These are phyloP conservation scores for Teratosphaeria zuluensis DNA, from an alignment of 2,329 filamentous ascomycete species.

Conservation along the genomic window DNA sequence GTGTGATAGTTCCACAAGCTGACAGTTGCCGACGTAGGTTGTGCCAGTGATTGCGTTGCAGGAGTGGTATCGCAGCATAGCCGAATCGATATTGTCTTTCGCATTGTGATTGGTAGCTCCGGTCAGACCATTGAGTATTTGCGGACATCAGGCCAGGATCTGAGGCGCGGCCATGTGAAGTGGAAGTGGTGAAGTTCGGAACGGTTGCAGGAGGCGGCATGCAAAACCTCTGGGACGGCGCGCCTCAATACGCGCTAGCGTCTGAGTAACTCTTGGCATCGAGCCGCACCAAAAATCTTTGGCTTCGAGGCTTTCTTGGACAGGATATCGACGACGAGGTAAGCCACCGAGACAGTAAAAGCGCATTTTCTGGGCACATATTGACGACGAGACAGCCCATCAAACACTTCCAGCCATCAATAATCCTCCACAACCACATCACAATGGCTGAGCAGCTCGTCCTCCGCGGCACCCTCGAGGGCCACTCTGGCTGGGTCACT, in stretches of 20 bases:
- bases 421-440: not conserved
- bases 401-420: not conserved
- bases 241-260: not conserved
- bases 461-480: conserved; percentile 44
- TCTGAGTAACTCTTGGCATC: not conserved
- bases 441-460: conserved; percentile 34
- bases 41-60: no score
- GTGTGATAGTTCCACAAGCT: no score
- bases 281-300: not conserved
- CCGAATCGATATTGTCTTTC: no score
- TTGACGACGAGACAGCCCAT: not conserved
- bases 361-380: not conserved
- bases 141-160: not conserved
- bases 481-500: conserved; percentile 99
- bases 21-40: no score
- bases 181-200: not conserved
- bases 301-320: not conserved
- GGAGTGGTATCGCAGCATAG: no score
- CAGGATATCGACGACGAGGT: not conserved
- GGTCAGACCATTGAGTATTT: no score
- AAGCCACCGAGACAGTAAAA: not conserved
- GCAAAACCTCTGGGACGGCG: not conserved
- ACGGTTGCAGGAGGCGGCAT: not conserved
- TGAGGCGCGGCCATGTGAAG: not conserved
- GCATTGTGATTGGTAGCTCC: no score